These are phyloP conservation scores for Cordyceps pruinosa DNA, from an alignment of 2,329 filamentous ascomycete genomes.

Conservation along the genomic window DNA sequence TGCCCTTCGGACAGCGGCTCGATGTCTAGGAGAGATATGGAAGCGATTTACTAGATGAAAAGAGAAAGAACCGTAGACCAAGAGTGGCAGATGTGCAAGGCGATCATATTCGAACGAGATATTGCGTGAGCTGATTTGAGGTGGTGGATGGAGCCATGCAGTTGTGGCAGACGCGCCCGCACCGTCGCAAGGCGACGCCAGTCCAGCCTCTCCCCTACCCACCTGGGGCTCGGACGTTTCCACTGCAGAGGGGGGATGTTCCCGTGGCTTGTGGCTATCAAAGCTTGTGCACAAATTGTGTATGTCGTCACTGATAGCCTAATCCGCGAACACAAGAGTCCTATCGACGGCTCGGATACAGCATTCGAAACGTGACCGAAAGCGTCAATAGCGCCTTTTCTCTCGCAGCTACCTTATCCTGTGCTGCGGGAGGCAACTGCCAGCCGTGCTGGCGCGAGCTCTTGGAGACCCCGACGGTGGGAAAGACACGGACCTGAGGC, in stretches of 20 bases:
- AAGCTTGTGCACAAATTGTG: neutral
- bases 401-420: no score
- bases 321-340: neutral
- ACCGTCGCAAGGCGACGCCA: neutral
- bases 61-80: neutral
- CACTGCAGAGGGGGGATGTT: neutral
- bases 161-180: conserved; percentile 2
- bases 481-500: neutral
- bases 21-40: neutral
- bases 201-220: neutral
- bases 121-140: neutral
- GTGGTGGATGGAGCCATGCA: conserved; percentile 6
- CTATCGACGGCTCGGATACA: neutral
- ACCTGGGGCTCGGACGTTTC: neutral
- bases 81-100: neutral
- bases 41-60: neutral
- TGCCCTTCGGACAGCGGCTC: neutral
- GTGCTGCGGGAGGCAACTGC: no score
- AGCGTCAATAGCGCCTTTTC: no score
- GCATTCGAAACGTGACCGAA: no score
- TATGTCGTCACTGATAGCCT: neutral
- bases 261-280: conserved; percentile 1
- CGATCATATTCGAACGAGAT: neutral
- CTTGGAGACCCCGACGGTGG: neutral
- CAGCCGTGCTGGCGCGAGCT: no score